Percentiles rank a stretch among this genome's conserved stretches.
Conservation (phyloP, 2,329 filamentous ascomycete genomes). For the Fusarium poae region DNA sequence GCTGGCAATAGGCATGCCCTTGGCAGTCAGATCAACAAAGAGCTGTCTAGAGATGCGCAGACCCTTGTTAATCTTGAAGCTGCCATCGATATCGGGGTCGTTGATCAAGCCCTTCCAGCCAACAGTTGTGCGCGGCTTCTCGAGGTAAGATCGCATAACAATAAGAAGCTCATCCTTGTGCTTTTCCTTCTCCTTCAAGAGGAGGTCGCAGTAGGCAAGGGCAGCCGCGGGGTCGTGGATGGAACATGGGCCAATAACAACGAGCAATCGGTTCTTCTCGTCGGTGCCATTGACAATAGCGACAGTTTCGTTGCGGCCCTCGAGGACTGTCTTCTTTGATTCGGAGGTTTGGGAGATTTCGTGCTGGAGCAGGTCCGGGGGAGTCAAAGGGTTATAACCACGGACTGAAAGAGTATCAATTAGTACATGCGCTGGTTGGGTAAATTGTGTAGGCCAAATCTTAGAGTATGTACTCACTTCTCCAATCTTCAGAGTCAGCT, state of each 20-base stretch:
- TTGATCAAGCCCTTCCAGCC: conserved; percentile 99
- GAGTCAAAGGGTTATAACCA: conserved; percentile 92
- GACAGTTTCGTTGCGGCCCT: conserved; percentile 73
- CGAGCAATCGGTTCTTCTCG: conserved; percentile 69
- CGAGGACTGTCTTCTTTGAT: conserved; percentile 71
- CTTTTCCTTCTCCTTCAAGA: conserved; percentile 86
- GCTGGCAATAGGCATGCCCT: conserved; percentile 95
- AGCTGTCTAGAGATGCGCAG: conserved; percentile 87
- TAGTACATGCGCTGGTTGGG: conserved; percentile 29
- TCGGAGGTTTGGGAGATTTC: conserved; percentile 77
- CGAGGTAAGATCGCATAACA: conserved; percentile 97
- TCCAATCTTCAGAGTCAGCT: conserved; percentile 81
- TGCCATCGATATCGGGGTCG: conserved; percentile 97
- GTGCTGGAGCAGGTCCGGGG: conserved; percentile 94
- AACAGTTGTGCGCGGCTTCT: conserved; percentile 97
- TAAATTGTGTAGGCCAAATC: conserved; percentile 18
- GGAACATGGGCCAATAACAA: conserved; percentile 95
- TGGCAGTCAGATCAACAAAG: conserved; percentile 90
- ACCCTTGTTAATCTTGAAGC: conserved; percentile 99
- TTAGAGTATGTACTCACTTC: conserved; percentile 69
- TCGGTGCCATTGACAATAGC: conserved; percentile 78
- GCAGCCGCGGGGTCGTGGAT: conserved; percentile 95
- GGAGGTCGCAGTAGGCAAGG: conserved; percentile 89
- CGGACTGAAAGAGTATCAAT: conserved; percentile 68
- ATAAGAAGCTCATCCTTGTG: conserved; percentile 91